Evolutionary conservation across 176 grass and related monocot genomes (phyloP).

Genomic region (Ampelocalamus luodianensis): DNA sequence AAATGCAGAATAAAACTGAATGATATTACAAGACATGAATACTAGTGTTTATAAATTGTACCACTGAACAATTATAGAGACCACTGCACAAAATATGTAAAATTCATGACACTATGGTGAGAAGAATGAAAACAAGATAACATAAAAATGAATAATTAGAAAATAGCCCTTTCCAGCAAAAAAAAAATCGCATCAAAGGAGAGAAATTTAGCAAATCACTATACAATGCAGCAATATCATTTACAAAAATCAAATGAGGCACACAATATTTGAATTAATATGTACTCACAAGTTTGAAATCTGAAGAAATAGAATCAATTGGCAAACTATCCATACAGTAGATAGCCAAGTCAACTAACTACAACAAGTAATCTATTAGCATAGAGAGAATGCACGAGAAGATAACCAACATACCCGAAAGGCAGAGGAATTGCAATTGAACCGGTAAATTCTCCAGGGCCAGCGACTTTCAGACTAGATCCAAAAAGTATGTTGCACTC

Average conservation of each 20-base stretch:
- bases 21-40: neutral
- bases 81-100: neutral
- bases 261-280: conserved; percentile 11
- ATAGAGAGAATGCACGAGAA: conserved; percentile 12
- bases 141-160: conserved; percentile 11
- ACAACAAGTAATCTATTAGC: conserved; percentile 20
- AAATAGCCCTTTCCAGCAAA: neutral
- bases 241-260: conserved; percentile 32
- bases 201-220: conserved; percentile 9
- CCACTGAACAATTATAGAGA: neutral
- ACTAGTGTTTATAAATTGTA: neutral
- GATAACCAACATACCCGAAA: conserved; percentile 61
- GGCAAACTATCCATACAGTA: conserved; percentile 20
- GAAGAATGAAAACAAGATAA: neutral
- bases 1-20: conserved; percentile 6
- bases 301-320: conserved; percentile 11
- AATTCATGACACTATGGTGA: neutral
- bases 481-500: conserved; percentile 82
- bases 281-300: conserved; percentile 19
- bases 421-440: conserved; percentile 59
- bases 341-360: conserved; percentile 12
- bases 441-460: conserved; percentile 67
- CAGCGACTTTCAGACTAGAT: conserved; percentile 56
- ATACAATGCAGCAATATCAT: neutral
- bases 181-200: neutral